Percentiles rank a stretch among this genome's conserved stretches.
phyloP scores from a whole-genome alignment of 2,329 filamentous ascomycete genomes.

The Rutstroemia sp. region DNA sequence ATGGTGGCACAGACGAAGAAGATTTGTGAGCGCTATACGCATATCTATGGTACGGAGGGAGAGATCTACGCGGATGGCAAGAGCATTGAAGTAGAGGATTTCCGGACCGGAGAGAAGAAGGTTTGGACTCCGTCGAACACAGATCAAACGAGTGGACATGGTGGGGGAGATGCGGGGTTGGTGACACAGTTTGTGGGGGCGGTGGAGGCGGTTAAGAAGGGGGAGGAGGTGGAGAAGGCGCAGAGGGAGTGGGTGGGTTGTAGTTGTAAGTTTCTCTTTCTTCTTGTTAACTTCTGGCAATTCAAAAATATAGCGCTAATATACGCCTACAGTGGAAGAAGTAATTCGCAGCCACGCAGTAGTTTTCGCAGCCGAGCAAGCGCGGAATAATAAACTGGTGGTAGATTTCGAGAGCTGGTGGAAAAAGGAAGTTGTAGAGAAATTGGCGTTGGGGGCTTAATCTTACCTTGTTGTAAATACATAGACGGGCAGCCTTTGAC shows the following conservation, averaged over 20 bases:
- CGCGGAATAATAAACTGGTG: constrained; percentile 60
- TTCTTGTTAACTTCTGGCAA: neutral
- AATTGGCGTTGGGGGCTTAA: constrained; percentile 3
- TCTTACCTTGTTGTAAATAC: no score
- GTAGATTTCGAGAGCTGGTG: constrained; percentile 76
- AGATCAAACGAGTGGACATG: constrained; percentile 49
- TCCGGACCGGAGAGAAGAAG: constrained; percentile 45
- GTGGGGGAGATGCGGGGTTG: constrained; percentile 74
- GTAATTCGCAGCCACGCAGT: constrained; percentile 82
- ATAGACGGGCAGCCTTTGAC: no score
- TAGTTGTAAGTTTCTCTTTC: constrained; percentile 34
- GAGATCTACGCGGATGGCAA: constrained; percentile 81
- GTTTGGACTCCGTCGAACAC: constrained; percentile 50
- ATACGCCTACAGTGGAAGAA: constrained; percentile 53
- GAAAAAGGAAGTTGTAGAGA: constrained; percentile 43
- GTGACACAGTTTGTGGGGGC: constrained; percentile 77
- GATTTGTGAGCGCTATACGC: constrained; percentile 77
- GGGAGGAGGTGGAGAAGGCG: constrained; percentile 58
- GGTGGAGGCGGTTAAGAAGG: constrained; percentile 69
- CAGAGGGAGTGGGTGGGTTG: constrained; percentile 74
- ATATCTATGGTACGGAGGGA: constrained; percentile 79
- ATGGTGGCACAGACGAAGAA: constrained; percentile 89
- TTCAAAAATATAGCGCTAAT: neutral
- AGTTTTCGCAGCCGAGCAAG: constrained; percentile 91
- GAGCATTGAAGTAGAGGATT: constrained; percentile 69